Percentiles rank a stretch among this genome's conserved stretches.
These are phyloP conservation scores for Podaxis pistillaris DNA, from an alignment of 768 basidiomycete species.

Conservation along the genomic window DNA sequence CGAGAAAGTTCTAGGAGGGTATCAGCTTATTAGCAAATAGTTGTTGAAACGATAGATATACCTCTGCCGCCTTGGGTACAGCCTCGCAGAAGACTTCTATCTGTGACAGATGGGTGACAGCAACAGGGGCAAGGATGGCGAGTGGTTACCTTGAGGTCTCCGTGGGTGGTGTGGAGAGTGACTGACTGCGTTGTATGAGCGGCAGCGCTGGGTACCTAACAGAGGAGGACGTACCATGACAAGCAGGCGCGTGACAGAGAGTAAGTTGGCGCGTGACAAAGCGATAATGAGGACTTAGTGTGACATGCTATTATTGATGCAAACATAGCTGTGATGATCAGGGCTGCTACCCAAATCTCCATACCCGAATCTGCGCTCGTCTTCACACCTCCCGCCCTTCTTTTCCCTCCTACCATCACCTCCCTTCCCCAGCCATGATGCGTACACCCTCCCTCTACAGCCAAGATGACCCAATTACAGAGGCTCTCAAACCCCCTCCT, in stretches of 20 bases:
- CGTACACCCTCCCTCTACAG: constrained; percentile 73
- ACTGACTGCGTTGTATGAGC: constrained; percentile 62
- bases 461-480: constrained; percentile 73
- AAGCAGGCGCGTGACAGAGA: constrained; percentile 18
- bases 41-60: constrained; percentile 27
- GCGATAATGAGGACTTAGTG: constrained; percentile 17
- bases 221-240: constrained; percentile 28
- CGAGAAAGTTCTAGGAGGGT: constrained; percentile 81
- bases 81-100: constrained; percentile 98
- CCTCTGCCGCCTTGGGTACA: constrained; percentile 93
- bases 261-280: constrained; percentile 12
- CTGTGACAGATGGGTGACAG: constrained; percentile 36
- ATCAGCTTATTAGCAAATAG: constrained; percentile 13
- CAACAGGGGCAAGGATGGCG: constrained; percentile 3
- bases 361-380: not conserved
- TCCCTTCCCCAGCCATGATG: constrained; percentile 29
- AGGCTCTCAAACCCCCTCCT: constrained; percentile 61
- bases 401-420: constrained; percentile 31
- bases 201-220: not conserved
- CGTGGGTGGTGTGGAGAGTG: constrained; percentile 90
- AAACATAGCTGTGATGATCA: constrained; percentile 15
- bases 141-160: constrained; percentile 81
- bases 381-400: constrained; percentile 17
- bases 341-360: constrained; percentile 9
- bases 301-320: constrained; percentile 16